These are phyloP conservation scores for Rhodotorula sp. DNA, from an alignment of 1,284 basidiomycete species.

Conservation along the genomic window DNA sequence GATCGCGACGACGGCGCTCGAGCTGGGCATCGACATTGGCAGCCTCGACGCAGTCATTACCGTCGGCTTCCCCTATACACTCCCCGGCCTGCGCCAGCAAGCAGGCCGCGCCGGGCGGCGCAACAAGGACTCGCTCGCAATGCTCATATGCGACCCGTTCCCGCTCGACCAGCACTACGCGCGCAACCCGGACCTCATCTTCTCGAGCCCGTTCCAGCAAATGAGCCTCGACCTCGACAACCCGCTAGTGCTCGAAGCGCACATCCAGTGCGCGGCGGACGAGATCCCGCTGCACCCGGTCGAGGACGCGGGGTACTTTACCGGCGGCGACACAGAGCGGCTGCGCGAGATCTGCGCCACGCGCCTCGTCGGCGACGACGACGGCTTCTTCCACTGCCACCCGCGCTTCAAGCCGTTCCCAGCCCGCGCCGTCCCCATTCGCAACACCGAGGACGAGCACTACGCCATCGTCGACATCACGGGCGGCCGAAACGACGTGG, in stretches of 20 bases:
- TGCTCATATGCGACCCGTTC: conserved; percentile 71
- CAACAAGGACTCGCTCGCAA: conserved; percentile 75
- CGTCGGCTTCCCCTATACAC: conserved; percentile 75
- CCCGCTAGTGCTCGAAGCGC: conserved; percentile 75
- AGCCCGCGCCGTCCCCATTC: conserved; percentile 69
- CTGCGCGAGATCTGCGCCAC: conserved; percentile 57
- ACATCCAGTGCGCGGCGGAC: conserved; percentile 82
- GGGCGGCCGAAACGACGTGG: conserved; percentile 55
- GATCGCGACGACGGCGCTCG: conserved; percentile 86
- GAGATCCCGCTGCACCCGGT: conserved; percentile 73
- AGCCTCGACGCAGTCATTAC: conserved; percentile 84
- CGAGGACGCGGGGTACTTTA: conserved; percentile 71
- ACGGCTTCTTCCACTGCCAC: conserved; percentile 77
- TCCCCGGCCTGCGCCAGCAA: conserved; percentile 66
- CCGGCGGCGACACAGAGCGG: conserved; percentile 53
- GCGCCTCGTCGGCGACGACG: conserved; percentile 62
- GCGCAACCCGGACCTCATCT: conserved; percentile 69
- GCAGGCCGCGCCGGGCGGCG: conserved; percentile 83
- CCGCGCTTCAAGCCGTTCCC: conserved; percentile 77
- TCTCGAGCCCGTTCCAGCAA: conserved; percentile 63
- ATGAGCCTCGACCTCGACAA: conserved; percentile 73
- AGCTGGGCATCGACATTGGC: conserved; percentile 89
- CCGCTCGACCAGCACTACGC: conserved; percentile 80
- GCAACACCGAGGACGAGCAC: conserved; percentile 74
- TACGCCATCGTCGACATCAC: conserved; percentile 74